Conservation (phyloP, 345 rosid species). For the Mangifera indica region DNA sequence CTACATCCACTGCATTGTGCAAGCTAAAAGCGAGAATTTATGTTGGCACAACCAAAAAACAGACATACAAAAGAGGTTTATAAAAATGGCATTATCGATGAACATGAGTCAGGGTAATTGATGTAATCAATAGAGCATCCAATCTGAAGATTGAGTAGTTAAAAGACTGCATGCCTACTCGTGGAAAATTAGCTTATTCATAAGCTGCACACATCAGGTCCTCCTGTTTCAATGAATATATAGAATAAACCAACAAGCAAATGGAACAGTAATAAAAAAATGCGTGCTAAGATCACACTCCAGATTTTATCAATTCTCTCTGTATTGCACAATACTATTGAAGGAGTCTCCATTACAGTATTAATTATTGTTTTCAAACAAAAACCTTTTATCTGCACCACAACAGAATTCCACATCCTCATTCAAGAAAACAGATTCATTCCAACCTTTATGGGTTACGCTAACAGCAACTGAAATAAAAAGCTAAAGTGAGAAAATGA, state of each 20-base stretch:
- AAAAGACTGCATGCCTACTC: no score
- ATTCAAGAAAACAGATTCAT: not conserved
- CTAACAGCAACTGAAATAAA: not conserved
- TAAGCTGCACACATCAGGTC: not conserved
- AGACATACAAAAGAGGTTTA: not conserved
- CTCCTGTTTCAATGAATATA: not conserved
- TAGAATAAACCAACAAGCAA: not conserved
- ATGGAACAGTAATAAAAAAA: conserved; percentile 2
- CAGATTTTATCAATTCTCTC: not conserved
- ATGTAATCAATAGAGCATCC: not conserved
- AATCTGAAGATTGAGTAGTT: not conserved
- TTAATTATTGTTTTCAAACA: not conserved
- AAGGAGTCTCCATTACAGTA: not conserved
- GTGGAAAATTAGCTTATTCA: conserved; percentile 1
- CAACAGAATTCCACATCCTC: not conserved
- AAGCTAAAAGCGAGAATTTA: not conserved
- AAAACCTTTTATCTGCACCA: not conserved
- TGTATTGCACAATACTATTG: not conserved
- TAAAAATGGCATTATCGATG: not conserved
- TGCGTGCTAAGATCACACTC: not conserved
- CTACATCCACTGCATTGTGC: not conserved
- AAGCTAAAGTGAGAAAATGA: not conserved
- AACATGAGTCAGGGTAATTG: not conserved
- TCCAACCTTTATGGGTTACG: not conserved
- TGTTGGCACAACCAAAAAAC: not conserved